Evolutionary conservation across 257 asterid species (phyloP), one percentile per base, ranked within the genome.

Genomic region (Catharanthus roseus): DNA sequence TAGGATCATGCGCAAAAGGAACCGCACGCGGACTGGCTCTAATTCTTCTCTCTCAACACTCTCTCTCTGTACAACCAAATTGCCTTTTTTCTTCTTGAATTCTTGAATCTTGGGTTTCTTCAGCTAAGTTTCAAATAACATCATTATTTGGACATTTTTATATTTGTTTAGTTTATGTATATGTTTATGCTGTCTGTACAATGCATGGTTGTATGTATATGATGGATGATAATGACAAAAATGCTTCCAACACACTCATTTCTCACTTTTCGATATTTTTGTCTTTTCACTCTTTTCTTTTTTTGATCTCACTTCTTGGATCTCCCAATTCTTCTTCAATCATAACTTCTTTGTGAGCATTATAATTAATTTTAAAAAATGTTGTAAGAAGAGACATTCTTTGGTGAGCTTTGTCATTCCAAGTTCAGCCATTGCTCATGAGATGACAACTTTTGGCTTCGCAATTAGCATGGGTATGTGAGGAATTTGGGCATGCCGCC

Each of bases 1-100:
- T 85, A 84, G 86, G 90, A 85, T 85, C 85, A 82, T 71, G 89
- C 86, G 86, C 76, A 74, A 77, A 82, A 79, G 84, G 54, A 67
- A 72, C 73, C 78, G 89, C 93, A 85, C 81, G 90, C 93, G 56
- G 74, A 77, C 84, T 85, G 85, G 81, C 83, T 78, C 69, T 2
- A 69, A 62, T 13, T 41, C n/a, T n/a, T n/a, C n/a, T n/a, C n/a
- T n/a, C n/a, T n/a, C n/a, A n/a, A n/a, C n/a, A n/a, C n/a, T n/a
- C n/a, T n/a, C n/a, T 74, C 53, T 72, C 33, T 65, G 26, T 49
- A 24, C 67, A 54, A 31, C 6, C 62, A 68, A 74, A 33, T 11
- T 21, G 26, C 23, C n/a, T n/a, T 41, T 28, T 29, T 16, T 21
- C 50, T 47, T 67, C 71, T 41, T 55, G 62, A 54, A 55, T 47